Conservation (phyloP, 805 yeast genomes). For the Nakazawaea ernobii region DNA sequence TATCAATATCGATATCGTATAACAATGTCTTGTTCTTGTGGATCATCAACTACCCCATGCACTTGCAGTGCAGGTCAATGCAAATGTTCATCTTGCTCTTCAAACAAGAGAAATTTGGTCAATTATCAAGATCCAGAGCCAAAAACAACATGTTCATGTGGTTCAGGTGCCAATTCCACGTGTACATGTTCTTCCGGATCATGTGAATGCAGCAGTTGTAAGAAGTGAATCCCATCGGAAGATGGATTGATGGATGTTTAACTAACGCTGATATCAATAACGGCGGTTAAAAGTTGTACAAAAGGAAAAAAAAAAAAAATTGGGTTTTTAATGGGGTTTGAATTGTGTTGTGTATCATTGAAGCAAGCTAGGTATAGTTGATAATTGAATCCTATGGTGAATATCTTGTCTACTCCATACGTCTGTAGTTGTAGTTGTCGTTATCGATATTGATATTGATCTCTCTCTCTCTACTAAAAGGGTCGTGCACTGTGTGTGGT, state of each 20-base stretch:
- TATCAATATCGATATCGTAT: no score
- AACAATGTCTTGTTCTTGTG: conserved; percentile 11
- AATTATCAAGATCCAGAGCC: conserved; percentile 1
- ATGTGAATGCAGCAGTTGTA: not conserved
- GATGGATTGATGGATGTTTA: not conserved
- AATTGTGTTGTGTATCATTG: no score
- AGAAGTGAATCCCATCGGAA: not conserved
- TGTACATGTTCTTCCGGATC: conserved; percentile 1
- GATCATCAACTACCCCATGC: conserved; percentile 3
- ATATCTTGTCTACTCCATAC: no score
- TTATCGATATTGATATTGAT: no score
- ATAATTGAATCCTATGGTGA: no score
- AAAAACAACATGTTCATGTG: conserved; percentile 2
- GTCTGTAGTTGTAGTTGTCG: no score
- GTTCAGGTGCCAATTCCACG: not conserved
- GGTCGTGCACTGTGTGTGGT: no score
- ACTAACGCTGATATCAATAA: not conserved
- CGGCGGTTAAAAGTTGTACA: no score
- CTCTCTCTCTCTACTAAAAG: no score
- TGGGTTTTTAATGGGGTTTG: no score
- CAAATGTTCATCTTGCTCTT: conserved; percentile 3
- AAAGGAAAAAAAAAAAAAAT: no score
- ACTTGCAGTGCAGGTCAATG: conserved; percentile 8
- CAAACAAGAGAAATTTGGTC: conserved; percentile 8
- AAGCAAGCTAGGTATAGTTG: no score